Conservation (phyloP, 352 stramenopile genomes). For the Hyaloperonospora brassicae region DNA sequence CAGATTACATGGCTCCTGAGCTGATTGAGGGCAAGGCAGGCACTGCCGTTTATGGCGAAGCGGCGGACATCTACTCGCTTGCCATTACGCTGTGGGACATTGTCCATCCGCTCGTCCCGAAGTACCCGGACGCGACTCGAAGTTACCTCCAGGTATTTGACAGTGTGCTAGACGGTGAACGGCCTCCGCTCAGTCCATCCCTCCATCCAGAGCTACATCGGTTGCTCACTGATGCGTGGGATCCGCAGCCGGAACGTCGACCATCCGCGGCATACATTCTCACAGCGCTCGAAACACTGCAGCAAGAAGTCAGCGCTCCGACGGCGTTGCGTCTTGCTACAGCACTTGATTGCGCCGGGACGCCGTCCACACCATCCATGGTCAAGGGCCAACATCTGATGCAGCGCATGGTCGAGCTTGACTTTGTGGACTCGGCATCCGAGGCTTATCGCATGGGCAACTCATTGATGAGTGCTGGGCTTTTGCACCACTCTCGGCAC, state of each 20-base stretch:
- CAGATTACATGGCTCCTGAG: slow-evolving; percentile 77
- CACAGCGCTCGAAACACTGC: slow-evolving; percentile 37
- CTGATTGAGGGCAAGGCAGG: slow-evolving; percentile 47
- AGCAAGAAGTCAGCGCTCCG: slow-evolving; percentile 38
- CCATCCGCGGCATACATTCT: slow-evolving; percentile 47
- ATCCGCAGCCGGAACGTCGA: slow-evolving; percentile 37
- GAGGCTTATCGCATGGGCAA: slow-evolving; percentile 53
- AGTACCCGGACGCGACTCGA: slow-evolving; percentile 48
- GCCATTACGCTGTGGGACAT: slow-evolving; percentile 81
- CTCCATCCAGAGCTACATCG: slow-evolving; percentile 34
- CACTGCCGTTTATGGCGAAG: slow-evolving; percentile 45
- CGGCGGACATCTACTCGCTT: slow-evolving; percentile 64
- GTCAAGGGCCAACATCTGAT: slow-evolving; percentile 47
- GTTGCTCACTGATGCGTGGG: slow-evolving; percentile 49
- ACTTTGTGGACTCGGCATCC: slow-evolving; percentile 37
- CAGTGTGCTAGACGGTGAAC: slow-evolving; percentile 46
- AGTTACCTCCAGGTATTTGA: slow-evolving; percentile 72
- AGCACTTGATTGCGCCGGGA: slow-evolving; percentile 7
- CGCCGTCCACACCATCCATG: slow-evolving; percentile 9
- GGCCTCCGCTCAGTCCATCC: slow-evolving; percentile 32
- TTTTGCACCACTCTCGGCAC: slow-evolving; percentile 55
- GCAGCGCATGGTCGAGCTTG: slow-evolving; percentile 51
- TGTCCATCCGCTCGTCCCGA: slow-evolving; percentile 45
- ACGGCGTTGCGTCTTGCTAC: slow-evolving; percentile 29
- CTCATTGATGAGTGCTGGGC: slow-evolving; percentile 51